Conservation (phyloP, 208 protist species). For the Leishmania tropica region DNA sequence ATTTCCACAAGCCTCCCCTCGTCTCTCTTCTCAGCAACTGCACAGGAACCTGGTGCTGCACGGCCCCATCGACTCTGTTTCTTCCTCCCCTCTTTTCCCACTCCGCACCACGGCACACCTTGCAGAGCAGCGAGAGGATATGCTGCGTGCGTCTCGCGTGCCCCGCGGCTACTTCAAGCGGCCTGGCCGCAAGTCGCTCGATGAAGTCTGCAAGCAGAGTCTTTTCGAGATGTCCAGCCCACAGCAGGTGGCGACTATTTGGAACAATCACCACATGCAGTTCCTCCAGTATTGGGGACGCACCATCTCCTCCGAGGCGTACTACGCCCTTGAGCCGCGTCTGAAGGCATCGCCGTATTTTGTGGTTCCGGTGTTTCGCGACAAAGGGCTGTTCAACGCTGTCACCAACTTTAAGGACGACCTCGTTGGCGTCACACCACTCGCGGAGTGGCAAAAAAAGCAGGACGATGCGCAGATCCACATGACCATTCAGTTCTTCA, state of each 20-base stretch:
- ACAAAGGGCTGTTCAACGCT: slow-evolving; percentile 93
- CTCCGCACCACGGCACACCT: background rate
- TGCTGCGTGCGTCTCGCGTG: slow-evolving; percentile 41
- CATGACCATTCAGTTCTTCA: slow-evolving; percentile 95
- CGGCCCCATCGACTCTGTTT: background rate
- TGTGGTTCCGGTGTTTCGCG: slow-evolving; percentile 90
- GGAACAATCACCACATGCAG: slow-evolving; percentile 88
- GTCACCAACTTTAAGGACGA: slow-evolving; percentile 92
- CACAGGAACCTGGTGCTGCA: background rate
- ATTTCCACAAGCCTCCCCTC: background rate
- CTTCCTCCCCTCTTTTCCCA: background rate
- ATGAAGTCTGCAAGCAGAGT: slow-evolving; percentile 83
- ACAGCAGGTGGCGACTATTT: slow-evolving; percentile 80
- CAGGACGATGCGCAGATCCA: slow-evolving; percentile 83
- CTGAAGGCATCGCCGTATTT: slow-evolving; percentile 88
- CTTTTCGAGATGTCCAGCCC: slow-evolving; percentile 79
- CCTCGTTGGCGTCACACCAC: slow-evolving; percentile 82
- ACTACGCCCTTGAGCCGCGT: slow-evolving; percentile 82
- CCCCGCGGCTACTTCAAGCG: slow-evolving; percentile 62
- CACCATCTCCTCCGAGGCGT: slow-evolving; percentile 76
- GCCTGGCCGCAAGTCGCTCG: slow-evolving; percentile 87
- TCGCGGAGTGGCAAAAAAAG: slow-evolving; percentile 91
- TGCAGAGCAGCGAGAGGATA: slow-evolving; percentile 12
- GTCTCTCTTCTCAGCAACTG: background rate
- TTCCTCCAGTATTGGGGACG: slow-evolving; percentile 93